Percentiles rank a stretch among this genome's conserved stretches.
These are phyloP conservation scores for Vishniacozyma victoriae DNA, from an alignment of 768 basidiomycete genomes.

Conservation along the genomic window DNA sequence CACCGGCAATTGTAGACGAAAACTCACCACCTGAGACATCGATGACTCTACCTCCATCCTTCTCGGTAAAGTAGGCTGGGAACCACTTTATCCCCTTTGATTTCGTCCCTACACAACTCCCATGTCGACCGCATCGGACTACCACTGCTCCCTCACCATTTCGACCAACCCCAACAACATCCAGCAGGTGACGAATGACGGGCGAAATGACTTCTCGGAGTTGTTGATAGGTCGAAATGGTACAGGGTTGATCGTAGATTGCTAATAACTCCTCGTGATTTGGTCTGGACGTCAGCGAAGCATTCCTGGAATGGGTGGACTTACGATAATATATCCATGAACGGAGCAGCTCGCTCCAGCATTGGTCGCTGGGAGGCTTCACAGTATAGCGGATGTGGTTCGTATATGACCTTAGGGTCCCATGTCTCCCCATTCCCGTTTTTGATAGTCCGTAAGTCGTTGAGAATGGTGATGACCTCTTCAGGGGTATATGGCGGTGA, in stretches of 20 bases:
- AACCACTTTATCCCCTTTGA: constrained; percentile 29
- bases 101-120: constrained; percentile 27
- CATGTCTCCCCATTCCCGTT: constrained; percentile 1
- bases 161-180: constrained; percentile 23
- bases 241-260: constrained; percentile 12
- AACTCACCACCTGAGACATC: constrained; percentile 40
- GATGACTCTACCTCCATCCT: constrained; percentile 14
- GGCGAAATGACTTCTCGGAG: constrained; percentile 15
- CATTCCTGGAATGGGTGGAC: constrained; percentile 5
- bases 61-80: constrained; percentile 27
- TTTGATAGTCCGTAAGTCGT: constrained; percentile 1
- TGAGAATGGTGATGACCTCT: constrained; percentile 14
- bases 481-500: constrained; percentile 27
- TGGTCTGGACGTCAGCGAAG: constrained; percentile 19
- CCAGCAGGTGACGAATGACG: constrained; percentile 21
- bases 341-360: constrained; percentile 18
- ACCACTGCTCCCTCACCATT: constrained; percentile 23
- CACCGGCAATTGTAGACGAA: neutral
- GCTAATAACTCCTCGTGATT: constrained; percentile 42
- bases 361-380: constrained; percentile 23
- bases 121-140: constrained; percentile 29
- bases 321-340: constrained; percentile 31
- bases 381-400: constrained; percentile 33
- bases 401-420: constrained; percentile 36
- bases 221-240: constrained; percentile 8